Evolutionary conservation across 495 filamentous ascomycete species (phyloP).

Genomic region (Hamigera avellanea): DNA sequence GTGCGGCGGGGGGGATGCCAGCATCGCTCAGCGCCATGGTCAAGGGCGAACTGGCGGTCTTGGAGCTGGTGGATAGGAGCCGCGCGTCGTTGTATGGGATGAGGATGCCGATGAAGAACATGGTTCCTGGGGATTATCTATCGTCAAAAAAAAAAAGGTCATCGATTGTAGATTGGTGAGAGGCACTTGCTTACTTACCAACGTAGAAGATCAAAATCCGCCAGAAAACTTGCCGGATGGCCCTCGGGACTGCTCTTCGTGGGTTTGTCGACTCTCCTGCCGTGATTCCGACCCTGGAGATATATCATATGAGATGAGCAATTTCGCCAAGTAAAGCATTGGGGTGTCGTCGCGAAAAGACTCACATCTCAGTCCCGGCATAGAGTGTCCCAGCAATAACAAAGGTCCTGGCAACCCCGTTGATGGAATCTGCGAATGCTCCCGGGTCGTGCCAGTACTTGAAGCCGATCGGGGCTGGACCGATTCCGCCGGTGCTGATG

Average conservation of each 20-base stretch:
- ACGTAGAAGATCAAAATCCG: conserved; percentile 64
- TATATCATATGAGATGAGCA: not conserved
- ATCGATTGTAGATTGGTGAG: no score
- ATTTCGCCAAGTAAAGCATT: no score
- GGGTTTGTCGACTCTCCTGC: conserved; percentile 58
- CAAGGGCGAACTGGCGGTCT: conserved; percentile 51
- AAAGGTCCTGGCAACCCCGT: conserved; percentile 39
- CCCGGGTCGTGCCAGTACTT: conserved; percentile 57
- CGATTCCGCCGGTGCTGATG: conserved; percentile 51
- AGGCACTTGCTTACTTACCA: conserved; percentile 28
- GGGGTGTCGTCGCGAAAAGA: no score
- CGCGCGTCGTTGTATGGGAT: conserved; percentile 41
- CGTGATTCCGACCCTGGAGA: conserved; percentile 47
- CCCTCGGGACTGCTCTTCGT: conserved; percentile 45
- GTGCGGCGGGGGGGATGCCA: conserved; percentile 52
- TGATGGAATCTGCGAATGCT: conserved; percentile 30
- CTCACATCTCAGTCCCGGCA: conserved; percentile 55
- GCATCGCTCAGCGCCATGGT: conserved; percentile 60
- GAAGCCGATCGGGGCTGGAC: conserved; percentile 45
- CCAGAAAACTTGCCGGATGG: conserved; percentile 62
- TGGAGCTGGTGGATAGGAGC: conserved; percentile 31
- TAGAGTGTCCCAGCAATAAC: conserved; percentile 65
- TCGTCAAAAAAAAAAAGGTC: no score
- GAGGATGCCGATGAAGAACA: conserved; percentile 64
- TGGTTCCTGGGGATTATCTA: conserved; percentile 11